phyloP scores from a whole-genome alignment of 345 rosid genomes.

The Camelina neglecta region DNA sequence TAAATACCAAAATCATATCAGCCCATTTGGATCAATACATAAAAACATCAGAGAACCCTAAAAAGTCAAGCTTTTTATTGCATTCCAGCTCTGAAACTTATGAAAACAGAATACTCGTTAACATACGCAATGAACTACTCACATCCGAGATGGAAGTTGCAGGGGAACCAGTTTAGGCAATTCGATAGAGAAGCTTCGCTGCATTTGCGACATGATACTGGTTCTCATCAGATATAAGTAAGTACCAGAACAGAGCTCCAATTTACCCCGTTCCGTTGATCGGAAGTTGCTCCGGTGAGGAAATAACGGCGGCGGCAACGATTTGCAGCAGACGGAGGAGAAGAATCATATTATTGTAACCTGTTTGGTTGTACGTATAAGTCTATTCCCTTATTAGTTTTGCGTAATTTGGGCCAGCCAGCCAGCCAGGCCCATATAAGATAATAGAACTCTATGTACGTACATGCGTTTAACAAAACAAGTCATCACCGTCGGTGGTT shows the following conservation, averaged over 20 bases:
- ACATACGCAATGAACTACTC: constrained; percentile 15
- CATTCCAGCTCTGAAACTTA: background rate
- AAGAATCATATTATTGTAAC: background rate
- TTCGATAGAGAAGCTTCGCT: constrained; percentile 48
- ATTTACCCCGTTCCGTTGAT: constrained; percentile 24
- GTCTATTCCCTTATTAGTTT: background rate
- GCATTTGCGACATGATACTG: constrained; percentile 36
- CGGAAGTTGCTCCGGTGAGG: constrained; percentile 22
- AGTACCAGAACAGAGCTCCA: constrained; percentile 24
- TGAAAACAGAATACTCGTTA: background rate
- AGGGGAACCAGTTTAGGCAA: constrained; percentile 54
- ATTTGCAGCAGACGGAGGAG: constrained; percentile 5
- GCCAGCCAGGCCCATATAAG: constrained; percentile 5
- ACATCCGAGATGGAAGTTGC: constrained; percentile 70
- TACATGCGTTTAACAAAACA: no score
- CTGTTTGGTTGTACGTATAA: constrained; percentile 26
- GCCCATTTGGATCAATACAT: background rate
- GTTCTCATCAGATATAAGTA: constrained; percentile 29
- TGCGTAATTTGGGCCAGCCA: background rate
- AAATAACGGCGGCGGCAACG: background rate
- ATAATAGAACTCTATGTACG: background rate
- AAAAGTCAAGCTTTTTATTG: background rate
- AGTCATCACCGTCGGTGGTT: background rate
- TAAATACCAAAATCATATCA: background rate
- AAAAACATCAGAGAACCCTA: background rate